Conservation (phyloP, 208 protist species). For the Acanthamoeba triangularis region DNA sequence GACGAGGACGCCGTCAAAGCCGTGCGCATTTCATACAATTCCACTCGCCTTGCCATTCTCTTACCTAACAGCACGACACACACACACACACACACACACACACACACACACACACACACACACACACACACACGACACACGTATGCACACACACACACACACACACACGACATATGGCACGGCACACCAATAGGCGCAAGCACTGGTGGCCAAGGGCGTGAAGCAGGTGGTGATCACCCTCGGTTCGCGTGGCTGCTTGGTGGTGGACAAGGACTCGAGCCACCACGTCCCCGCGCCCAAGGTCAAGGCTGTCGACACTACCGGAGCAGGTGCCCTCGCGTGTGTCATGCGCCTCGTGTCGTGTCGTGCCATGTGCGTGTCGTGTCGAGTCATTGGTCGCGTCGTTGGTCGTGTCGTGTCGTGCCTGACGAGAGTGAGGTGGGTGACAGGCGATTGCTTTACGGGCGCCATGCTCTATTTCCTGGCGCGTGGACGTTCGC, state of each 20-base stretch:
- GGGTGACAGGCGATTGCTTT: slow-evolving; percentile 58
- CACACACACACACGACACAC: too few species aligned
- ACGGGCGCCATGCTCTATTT: slow-evolving; percentile 19
- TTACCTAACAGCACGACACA: too few species aligned
- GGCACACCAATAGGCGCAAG: not conserved
- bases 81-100: too few species aligned
- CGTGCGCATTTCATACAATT: not conserved
- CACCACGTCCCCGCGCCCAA: slow-evolving; percentile 18
- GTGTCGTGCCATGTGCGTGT: too few species aligned
- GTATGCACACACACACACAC: too few species aligned
- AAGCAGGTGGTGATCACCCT: slow-evolving; percentile 52
- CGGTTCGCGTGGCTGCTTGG: not conserved
- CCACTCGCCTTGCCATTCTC: not conserved
- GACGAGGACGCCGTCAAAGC: slow-evolving; percentile 10
- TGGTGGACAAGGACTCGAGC: slow-evolving; percentile 12
- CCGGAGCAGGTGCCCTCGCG: not conserved
- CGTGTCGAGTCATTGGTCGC: too few species aligned
- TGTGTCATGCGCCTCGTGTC: too few species aligned
- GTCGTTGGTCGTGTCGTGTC: too few species aligned
- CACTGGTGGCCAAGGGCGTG: not conserved
- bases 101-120: too few species aligned
- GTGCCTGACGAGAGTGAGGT: too few species aligned
- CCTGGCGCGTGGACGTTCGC: not conserved
- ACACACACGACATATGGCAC: too few species aligned
- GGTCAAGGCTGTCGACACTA: slow-evolving; percentile 38